Conservation (phyloP, 1,139 yeast species). For the Debaryomyces nepalensis region DNA sequence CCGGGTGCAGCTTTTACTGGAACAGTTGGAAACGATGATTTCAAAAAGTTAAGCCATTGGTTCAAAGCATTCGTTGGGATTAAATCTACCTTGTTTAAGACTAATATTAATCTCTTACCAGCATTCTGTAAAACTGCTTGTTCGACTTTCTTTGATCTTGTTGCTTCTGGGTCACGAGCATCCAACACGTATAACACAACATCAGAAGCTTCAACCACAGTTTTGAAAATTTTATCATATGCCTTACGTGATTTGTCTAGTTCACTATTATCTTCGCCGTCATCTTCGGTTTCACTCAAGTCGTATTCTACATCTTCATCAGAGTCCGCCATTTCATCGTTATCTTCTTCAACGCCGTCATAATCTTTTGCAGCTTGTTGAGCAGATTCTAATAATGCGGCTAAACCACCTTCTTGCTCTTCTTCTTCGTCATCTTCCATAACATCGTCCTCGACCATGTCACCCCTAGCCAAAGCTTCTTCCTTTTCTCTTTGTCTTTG, state of each 20-base stretch:
- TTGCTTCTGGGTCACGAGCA: slow-evolving; percentile 96
- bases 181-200: slow-evolving; percentile 91
- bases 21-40: slow-evolving; percentile 86
- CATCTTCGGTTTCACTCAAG: slow-evolving; percentile 45
- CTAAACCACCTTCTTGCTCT: slow-evolving; percentile 61
- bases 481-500: slow-evolving; percentile 52
- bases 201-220: slow-evolving; percentile 85
- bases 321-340: slow-evolving; percentile 41
- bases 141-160: slow-evolving; percentile 91
- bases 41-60: slow-evolving; percentile 82
- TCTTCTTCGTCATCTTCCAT: slow-evolving; percentile 48
- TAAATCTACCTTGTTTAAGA: slow-evolving; percentile 90
- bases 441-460: slow-evolving; percentile 40
- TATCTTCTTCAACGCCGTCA: slow-evolving; percentile 52
- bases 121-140: slow-evolving; percentile 78
- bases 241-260: slow-evolving; percentile 88
- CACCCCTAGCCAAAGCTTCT: slow-evolving; percentile 52
- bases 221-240: slow-evolving; percentile 83
- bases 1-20: slow-evolving; percentile 73
- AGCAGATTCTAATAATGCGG: slow-evolving; percentile 89
- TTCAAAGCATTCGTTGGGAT: slow-evolving; percentile 83
- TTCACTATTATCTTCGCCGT: slow-evolving; percentile 41
- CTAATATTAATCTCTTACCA: slow-evolving; percentile 82
- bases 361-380: slow-evolving; percentile 79
- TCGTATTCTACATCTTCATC: slow-evolving; percentile 50